phyloP scores from a whole-genome alignment of 2,329 filamentous ascomycete species.

The Ophiognomonia clavigignenti-juglandacearum region DNA sequence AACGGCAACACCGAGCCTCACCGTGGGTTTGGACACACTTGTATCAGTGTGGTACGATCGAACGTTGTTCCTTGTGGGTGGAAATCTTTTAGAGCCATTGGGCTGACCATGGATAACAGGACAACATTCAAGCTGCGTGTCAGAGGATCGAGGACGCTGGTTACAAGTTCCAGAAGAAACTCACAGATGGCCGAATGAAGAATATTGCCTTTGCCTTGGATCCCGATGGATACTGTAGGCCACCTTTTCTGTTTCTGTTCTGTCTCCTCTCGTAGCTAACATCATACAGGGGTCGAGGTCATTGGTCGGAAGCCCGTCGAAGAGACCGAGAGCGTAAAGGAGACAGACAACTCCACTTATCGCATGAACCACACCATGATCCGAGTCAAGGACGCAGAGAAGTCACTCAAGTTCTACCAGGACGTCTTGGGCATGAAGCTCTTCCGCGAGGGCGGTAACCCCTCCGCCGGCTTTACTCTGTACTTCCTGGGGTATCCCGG shows the following conservation, averaged over 20 bases:
- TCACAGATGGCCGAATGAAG: slow-evolving; percentile 81
- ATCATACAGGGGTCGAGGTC: slow-evolving; percentile 59
- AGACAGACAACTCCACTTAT: slow-evolving; percentile 72
- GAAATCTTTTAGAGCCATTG: neutral
- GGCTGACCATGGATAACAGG: slow-evolving; percentile 24
- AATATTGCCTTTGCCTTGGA: slow-evolving; percentile 88
- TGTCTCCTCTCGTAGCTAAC: too few relatives aligned
- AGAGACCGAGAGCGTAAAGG: slow-evolving; percentile 64
- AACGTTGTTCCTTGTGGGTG: neutral
- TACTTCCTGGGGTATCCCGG: slow-evolving; percentile 86
- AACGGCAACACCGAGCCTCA: slow-evolving; percentile 91
- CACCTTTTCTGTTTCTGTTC: too few relatives aligned
- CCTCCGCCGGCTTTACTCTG: slow-evolving; percentile 73
- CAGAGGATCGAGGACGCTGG: slow-evolving; percentile 83
- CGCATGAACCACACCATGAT: slow-evolving; percentile 92
- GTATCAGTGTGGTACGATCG: slow-evolving; percentile 56
- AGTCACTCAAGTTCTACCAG: slow-evolving; percentile 74
- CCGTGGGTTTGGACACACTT: slow-evolving; percentile 81
- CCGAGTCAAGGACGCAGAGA: slow-evolving; percentile 76
- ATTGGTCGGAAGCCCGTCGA: slow-evolving; percentile 68
- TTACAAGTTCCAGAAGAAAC: slow-evolving; percentile 92
- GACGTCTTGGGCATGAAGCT: slow-evolving; percentile 86
- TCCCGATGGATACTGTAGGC: slow-evolving; percentile 70
- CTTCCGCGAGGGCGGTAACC: slow-evolving; percentile 66
- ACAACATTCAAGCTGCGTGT: slow-evolving; percentile 86